Evolutionary conservation across 106 monocot species (phyloP).

Genomic region (Posidonia australis): DNA sequence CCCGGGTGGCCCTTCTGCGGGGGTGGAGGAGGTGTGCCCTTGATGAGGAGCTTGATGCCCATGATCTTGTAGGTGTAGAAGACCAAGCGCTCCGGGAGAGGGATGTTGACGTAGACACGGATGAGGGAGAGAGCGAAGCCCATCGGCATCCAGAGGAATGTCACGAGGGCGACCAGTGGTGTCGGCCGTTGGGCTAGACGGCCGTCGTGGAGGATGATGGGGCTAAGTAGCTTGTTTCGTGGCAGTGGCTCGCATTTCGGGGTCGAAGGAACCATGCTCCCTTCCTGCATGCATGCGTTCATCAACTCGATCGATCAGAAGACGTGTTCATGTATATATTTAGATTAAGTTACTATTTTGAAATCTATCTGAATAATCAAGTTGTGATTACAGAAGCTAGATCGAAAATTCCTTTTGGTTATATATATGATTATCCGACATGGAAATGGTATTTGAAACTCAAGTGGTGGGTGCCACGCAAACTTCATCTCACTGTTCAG

Average conservation of each 20-base stretch:
- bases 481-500: no score
- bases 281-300: no score
- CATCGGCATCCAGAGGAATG: slow-evolving; percentile 26
- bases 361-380: no score
- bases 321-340: no score
- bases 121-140: slow-evolving; percentile 18
- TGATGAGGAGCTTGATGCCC: slow-evolving; percentile 26
- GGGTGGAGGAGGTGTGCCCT: slow-evolving; percentile 22
- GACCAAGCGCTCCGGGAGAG: slow-evolving; percentile 22
- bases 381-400: no score
- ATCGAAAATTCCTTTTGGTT: no score
- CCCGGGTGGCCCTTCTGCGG: slow-evolving; percentile 24
- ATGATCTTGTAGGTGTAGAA: slow-evolving; percentile 30
- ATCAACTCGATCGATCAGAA: no score
- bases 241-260: slow-evolving; percentile 11
- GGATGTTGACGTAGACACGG: slow-evolving; percentile 25
- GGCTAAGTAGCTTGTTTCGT: slow-evolving; percentile 15
- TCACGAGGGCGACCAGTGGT: slow-evolving; percentile 13
- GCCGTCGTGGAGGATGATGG: slow-evolving; percentile 25
- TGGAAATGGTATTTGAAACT: no score
- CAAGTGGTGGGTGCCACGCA: no score
- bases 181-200: slow-evolving; percentile 19
- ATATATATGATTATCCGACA: no score
- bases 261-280: slow-evolving; percentile 18
- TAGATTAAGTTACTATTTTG: no score